Evolutionary conservation across 1,284 basidiomycete genomes (phyloP), one percentile per base, ranked within the genome.

Genomic region (Microbotryomycetes sp.): DNA sequence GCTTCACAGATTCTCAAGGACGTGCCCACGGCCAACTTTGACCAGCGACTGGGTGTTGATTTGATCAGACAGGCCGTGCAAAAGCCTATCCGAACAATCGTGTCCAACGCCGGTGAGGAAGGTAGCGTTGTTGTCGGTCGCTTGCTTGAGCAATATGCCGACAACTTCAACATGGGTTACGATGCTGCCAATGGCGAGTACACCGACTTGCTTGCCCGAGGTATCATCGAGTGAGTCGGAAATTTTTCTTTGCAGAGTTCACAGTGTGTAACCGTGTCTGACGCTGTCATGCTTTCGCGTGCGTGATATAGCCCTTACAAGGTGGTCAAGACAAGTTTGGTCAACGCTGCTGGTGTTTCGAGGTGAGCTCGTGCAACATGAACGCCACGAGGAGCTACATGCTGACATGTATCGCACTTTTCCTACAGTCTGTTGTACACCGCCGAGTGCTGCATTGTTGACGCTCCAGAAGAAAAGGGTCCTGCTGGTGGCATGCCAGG

Each of bases 101-200:
- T 94, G 67, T 84, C 84, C 76, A 97, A 98, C 76, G 93, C 94
- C 6, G 94, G 93, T 54, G 92, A 97, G 79, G 94, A 97, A 78
- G 83, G 89, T 2, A 86, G 85, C 62, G 92, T 98, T 56, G 90
- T 97, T 61, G 90, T 97, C 54, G 94, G 94, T 52, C 86, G 84
- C 25, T 81, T 96, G 4, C 77, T 91, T 49, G 80, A 81, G 67
- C 81, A 86, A 74, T 87, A 89, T 73, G 85, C 82, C 15, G 63
- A 86, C 73, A 82, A 87, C 48, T 67, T 69, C 52, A 66, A 65
- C 60, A 86, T 76, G 84, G 93, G 93, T 9, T 97, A 96, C 79
- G 92, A 97, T 71, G 92, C 92, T 49, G 82, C 84, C 73, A 87
- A 87, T 77, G 89, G 88, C 64, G 88, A 94, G 79, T 97, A 91